These are phyloP conservation scores for Viridothelium virens DNA, from an alignment of 495 filamentous ascomycete species.

Conservation along the genomic window DNA sequence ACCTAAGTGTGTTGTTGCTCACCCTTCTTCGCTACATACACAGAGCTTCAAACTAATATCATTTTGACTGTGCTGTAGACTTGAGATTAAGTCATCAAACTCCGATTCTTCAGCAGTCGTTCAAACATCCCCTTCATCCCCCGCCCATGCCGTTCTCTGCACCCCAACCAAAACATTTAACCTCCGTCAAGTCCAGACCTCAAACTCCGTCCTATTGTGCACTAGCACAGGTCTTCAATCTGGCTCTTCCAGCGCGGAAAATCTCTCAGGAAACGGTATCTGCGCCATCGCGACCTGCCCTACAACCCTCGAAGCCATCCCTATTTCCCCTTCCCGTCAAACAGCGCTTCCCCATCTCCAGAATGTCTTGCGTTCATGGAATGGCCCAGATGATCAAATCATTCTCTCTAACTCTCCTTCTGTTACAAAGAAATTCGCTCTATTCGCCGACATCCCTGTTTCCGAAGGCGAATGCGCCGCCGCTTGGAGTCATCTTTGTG, in stretches of 20 bases:
- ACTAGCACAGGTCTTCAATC: constrained; percentile 26
- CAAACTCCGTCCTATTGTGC: constrained; percentile 68
- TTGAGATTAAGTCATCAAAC: constrained; percentile 55
- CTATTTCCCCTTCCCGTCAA: constrained; percentile 14
- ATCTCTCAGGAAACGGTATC: constrained; percentile 39
- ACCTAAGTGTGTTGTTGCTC: constrained; percentile 26
- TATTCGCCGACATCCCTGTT: constrained; percentile 36
- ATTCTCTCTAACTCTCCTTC: constrained; percentile 13
- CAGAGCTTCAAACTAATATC: no score
- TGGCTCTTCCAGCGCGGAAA: constrained; percentile 29
- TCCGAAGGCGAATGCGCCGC: constrained; percentile 34
- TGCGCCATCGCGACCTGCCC: constrained; percentile 60
- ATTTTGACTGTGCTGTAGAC: no score
- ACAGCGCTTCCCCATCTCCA: constrained; percentile 27
- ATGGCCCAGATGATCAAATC: not conserved
- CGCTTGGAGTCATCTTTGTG: constrained; percentile 32
- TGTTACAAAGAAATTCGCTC: constrained; percentile 16
- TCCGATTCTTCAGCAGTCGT: constrained; percentile 23
- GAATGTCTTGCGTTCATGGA: constrained; percentile 27
- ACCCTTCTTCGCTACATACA: no score
- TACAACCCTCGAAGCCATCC: constrained; percentile 58
- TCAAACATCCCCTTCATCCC: constrained; percentile 33
- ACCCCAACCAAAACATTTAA: constrained; percentile 63
- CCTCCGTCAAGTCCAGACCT: constrained; percentile 83
- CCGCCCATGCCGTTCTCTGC: constrained; percentile 64